These are phyloP conservation scores for Mallotus repandus DNA, from an alignment of 441 rosid genomes.

Conservation along the genomic window DNA sequence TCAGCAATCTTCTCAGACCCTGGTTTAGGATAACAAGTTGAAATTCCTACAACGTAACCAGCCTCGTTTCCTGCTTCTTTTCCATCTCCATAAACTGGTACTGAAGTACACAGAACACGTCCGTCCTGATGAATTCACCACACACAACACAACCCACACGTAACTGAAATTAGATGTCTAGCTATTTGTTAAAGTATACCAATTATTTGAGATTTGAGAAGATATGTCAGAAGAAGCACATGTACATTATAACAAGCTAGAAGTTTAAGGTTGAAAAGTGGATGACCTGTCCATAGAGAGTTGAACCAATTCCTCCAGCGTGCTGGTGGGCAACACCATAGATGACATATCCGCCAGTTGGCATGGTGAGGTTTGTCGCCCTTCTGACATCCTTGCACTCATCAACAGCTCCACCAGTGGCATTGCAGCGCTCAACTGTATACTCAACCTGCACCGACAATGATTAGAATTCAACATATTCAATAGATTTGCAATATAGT, in stretches of 20 bases:
- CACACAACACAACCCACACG: constrained; percentile 6
- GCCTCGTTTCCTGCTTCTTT: constrained; percentile 76
- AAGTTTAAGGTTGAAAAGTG: background rate
- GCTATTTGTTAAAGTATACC: too few species aligned
- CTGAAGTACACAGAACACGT: constrained; percentile 52
- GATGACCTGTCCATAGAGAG: constrained; percentile 70
- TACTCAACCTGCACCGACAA: constrained; percentile 60
- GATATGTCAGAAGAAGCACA: too few species aligned
- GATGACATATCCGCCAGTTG: constrained; percentile 64
- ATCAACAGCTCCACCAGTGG: constrained; percentile 13
- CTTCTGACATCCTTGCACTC: constrained; percentile 52
- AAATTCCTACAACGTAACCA: constrained; percentile 90
- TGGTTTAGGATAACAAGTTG: constrained; percentile 76
- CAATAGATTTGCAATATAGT: too few species aligned
- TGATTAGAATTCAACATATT: background rate
- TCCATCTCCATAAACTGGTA: constrained; percentile 66
- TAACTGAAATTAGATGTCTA: background rate
- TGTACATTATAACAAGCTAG: background rate
- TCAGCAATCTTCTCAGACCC: constrained; percentile 53
- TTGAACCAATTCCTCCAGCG: constrained; percentile 63
- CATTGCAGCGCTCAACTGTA: constrained; percentile 49
- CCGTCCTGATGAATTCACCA: constrained; percentile 49
- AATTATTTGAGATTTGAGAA: too few species aligned
- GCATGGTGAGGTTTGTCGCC: constrained; percentile 49
- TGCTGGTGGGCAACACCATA: constrained; percentile 87